A percentile compares a stretch with the other conserved stretches of the same genome.
These are phyloP conservation scores for Persicaria tinctoria DNA, from an alignment of 148 eudicot species.

Conservation along the genomic window DNA sequence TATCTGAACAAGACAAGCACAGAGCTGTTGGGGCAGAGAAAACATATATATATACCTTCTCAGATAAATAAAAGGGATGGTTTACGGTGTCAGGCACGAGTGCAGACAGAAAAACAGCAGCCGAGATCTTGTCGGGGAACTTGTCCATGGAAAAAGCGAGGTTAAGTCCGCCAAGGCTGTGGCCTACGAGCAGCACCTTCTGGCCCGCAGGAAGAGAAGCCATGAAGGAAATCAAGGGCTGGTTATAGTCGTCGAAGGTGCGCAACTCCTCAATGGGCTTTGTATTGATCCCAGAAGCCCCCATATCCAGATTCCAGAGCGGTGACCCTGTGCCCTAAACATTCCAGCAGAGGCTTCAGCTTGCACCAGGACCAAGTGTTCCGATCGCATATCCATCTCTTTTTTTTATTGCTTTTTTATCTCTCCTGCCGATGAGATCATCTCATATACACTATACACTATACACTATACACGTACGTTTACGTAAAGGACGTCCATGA, in stretches of 20 bases:
- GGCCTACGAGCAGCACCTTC: too few relatives aligned
- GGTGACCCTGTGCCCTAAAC: constrained; percentile 47
- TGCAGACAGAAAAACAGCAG: constrained; percentile 18
- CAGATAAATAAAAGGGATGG: constrained; percentile 18
- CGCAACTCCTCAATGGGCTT: constrained; percentile 13
- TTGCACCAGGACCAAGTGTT: constrained; percentile 70
- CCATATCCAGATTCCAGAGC: constrained; percentile 45
- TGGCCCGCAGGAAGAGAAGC: too few relatives aligned
- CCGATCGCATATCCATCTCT: too few relatives aligned
- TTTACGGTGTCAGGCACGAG: constrained; percentile 21
- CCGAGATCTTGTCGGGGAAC: too few relatives aligned
- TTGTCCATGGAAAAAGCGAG: too few relatives aligned
- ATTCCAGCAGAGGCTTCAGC: constrained; percentile 47
- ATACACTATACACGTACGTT: too few relatives aligned
- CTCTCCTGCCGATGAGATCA: too few relatives aligned
- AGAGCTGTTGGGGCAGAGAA: constrained; percentile 25
- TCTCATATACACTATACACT: too few relatives aligned
- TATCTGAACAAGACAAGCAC: constrained; percentile 22
- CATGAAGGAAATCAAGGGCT: too few relatives aligned
- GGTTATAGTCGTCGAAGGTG: constrained; percentile 3
- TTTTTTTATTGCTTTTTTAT: too few relatives aligned
- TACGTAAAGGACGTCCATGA: too few relatives aligned
- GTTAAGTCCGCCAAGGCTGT: too few relatives aligned
- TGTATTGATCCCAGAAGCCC: constrained; percentile 34
- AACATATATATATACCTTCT: constrained; percentile 15